Evolutionary conservation across 768 basidiomycete species (phyloP).

Genomic region (Mycena rebaudengoi): DNA sequence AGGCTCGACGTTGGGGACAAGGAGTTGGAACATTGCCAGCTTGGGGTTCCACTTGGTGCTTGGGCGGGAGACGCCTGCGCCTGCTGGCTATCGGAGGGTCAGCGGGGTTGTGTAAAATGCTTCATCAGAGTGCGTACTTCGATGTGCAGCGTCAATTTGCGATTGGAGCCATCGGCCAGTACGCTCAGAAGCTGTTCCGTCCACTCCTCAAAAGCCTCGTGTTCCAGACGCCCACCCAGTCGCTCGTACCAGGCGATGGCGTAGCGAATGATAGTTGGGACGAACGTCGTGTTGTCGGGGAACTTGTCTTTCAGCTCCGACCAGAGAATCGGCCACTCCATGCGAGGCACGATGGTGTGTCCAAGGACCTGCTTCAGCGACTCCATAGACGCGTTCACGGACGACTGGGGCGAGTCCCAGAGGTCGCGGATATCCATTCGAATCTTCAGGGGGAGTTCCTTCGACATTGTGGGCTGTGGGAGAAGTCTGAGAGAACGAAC

Average conservation of each 20-base stretch:
- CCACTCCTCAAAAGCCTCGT: conserved; percentile 43
- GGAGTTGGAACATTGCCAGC: conserved; percentile 39
- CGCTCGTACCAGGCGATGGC: conserved; percentile 45
- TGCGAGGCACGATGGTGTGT: conserved; percentile 41
- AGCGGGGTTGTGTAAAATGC: background rate
- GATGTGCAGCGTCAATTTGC: conserved; percentile 34
- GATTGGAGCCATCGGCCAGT: conserved; percentile 30
- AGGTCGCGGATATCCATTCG: conserved; percentile 47
- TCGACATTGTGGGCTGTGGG: conserved; percentile 21
- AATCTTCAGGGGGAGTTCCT: conserved; percentile 42
- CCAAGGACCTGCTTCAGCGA: conserved; percentile 42
- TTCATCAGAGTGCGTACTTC: conserved; percentile 33
- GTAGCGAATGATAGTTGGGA: conserved; percentile 43
- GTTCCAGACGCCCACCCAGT: conserved; percentile 44
- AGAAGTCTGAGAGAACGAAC: no score
- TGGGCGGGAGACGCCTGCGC: conserved; percentile 29
- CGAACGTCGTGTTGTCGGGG: conserved; percentile 42
- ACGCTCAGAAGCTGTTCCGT: conserved; percentile 42
- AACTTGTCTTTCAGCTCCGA: conserved; percentile 38
- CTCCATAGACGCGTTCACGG: conserved; percentile 36
- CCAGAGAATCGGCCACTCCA: conserved; percentile 46
- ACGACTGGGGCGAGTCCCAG: conserved; percentile 42
- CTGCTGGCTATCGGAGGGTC: conserved; percentile 28
- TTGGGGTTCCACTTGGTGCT: conserved; percentile 38
- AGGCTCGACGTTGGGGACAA: conserved; percentile 42